phyloP scores from a whole-genome alignment of 345 rosid species.

The Rhizophora apiculata region DNA sequence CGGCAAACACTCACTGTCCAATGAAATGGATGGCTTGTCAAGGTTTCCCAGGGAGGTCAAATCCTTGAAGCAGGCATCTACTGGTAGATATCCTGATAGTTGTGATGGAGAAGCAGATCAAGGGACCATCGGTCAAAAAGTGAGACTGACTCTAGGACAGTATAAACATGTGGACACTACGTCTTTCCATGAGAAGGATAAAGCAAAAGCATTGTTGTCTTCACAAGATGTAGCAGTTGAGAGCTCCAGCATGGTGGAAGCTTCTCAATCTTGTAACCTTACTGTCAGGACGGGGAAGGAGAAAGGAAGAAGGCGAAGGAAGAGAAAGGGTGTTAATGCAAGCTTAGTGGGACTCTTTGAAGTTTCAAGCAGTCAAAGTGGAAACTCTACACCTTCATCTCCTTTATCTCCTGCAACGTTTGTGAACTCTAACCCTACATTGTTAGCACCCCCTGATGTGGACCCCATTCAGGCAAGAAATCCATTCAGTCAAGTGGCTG shows the following conservation, averaged over 20 bases:
- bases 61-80: constrained; percentile 23
- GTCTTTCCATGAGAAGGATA: constrained; percentile 12
- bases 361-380: constrained; percentile 87
- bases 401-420: constrained; percentile 60
- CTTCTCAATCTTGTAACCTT: constrained; percentile 47
- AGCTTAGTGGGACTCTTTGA: constrained; percentile 42
- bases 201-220: constrained; percentile 17
- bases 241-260: constrained; percentile 29
- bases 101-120: constrained; percentile 13
- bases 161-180: constrained; percentile 3
- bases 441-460: constrained; percentile 33
- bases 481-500: constrained; percentile 30
- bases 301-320: constrained; percentile 68
- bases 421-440: constrained; percentile 25
- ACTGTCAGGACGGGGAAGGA: constrained; percentile 57
- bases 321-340: constrained; percentile 54
- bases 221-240: constrained; percentile 28
- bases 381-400: constrained; percentile 86
- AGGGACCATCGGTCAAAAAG: constrained; percentile 15
- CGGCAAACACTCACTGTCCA: constrained; percentile 32
- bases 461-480: constrained; percentile 29
- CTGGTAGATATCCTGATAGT: constrained; percentile 20
- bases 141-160: constrained; percentile 20
- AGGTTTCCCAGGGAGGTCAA: constrained; percentile 38
- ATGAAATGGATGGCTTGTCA: constrained; percentile 41